Evolutionary conservation across 2,329 filamentous ascomycete species (phyloP).

Genomic region (Fusarium albidum): DNA sequence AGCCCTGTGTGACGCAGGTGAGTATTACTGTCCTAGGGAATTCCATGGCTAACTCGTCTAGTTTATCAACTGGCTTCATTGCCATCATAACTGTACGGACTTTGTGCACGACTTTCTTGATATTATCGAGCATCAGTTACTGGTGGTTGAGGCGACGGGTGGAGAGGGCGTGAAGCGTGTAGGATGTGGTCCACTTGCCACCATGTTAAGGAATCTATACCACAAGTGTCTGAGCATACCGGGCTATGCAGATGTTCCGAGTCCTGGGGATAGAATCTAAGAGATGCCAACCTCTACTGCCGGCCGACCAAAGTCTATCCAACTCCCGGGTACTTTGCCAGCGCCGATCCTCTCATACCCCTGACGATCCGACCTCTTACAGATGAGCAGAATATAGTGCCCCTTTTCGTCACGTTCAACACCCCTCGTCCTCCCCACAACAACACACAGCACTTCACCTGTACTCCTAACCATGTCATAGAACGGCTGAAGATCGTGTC

Average conservation of each 20-base stretch:
- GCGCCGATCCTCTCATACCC: conserved; percentile 6
- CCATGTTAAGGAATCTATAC: not conserved
- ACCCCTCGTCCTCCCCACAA: conserved; percentile 5
- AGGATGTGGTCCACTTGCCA: not conserved
- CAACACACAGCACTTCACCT: not conserved
- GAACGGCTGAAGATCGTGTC: no score
- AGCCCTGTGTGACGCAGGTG: conserved; percentile 8
- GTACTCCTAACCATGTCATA: not conserved
- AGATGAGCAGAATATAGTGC: conserved; percentile 7
- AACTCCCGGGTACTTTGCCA: not conserved
- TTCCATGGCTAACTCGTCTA: not conserved
- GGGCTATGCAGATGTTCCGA: not conserved
- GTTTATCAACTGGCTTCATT: conserved; percentile 1
- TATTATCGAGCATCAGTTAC: not conserved
- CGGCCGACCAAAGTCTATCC: not conserved
- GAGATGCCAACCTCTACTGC: not conserved
- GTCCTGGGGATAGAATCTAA: not conserved
- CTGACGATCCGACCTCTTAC: not conserved
- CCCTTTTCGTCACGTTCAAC: not conserved
- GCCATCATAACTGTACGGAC: conserved; percentile 1
- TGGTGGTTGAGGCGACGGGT: not conserved
- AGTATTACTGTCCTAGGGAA: not conserved
- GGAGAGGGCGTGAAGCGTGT: not conserved
- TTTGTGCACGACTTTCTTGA: conserved; percentile 14
- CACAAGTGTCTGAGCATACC: not conserved